These are phyloP conservation scores for Xylaria digitata DNA, from an alignment of 2,329 filamentous ascomycete genomes.

Conservation along the genomic window DNA sequence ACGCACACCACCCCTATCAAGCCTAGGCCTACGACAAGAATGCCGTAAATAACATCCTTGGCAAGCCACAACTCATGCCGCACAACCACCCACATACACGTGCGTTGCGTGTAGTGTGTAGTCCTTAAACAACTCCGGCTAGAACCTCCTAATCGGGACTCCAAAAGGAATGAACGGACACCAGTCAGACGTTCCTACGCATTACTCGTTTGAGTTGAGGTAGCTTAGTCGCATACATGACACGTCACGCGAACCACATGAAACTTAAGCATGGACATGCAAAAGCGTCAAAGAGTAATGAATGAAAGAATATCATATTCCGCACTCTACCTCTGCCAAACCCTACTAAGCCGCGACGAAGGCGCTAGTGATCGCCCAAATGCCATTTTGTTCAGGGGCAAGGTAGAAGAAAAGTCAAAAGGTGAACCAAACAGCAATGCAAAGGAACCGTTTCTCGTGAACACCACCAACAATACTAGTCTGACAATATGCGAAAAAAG, in stretches of 20 bases:
- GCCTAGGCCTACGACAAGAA: too few species aligned
- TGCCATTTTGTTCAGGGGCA: neutral
- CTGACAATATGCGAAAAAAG: conserved; percentile 7
- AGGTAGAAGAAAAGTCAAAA: neutral
- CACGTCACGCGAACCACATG: neutral
- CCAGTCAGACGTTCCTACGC: neutral
- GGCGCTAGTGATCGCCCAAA: neutral
- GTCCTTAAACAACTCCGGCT: too few species aligned
- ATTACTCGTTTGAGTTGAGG: too few species aligned
- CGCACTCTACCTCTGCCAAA: conserved; percentile 1
- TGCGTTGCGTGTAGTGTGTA: too few species aligned
- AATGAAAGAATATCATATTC: conserved; percentile 11
- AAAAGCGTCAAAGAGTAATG: neutral
- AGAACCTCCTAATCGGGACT: too few species aligned
- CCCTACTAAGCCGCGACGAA: neutral
- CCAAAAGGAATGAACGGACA: neutral
- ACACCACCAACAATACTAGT: conserved; percentile 23
- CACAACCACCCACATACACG: too few species aligned
- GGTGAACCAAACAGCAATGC: neutral
- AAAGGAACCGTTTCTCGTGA: conserved; percentile 23
- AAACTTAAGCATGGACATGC: neutral
- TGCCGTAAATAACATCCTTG: too few species aligned
- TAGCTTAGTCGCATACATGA: too few species aligned
- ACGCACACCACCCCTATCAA: too few species aligned
- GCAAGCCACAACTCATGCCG: too few species aligned